Evolutionary conservation across 164 flowering plant genomes (phyloP).

Genomic region (Magnolia sinica): DNA sequence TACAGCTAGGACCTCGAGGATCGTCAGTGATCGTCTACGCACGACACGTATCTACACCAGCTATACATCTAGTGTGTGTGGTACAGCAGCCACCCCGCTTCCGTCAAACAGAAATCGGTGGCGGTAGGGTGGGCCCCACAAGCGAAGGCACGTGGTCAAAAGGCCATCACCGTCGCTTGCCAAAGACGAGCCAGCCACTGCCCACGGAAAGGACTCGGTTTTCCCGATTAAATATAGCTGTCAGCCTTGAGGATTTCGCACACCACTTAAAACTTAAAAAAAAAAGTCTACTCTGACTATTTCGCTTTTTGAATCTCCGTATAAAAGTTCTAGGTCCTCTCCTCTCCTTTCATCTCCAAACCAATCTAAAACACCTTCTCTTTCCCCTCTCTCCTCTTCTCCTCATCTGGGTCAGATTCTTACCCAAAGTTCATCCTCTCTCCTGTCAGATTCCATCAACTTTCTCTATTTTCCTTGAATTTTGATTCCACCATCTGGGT

Average conservation of each 20-base stretch:
- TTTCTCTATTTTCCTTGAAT: not conserved
- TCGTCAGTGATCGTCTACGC: too few relatives aligned
- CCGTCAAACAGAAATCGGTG: too few relatives aligned
- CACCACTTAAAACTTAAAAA: not conserved
- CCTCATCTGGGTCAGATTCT: not conserved
- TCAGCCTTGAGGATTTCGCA: slow-evolving; percentile 3
- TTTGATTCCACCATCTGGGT: slow-evolving; percentile 2
- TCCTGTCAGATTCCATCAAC: not conserved
- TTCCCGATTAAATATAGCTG: not conserved
- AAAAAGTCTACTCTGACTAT: not conserved
- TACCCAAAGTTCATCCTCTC: not conserved
- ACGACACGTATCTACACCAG: too few relatives aligned
- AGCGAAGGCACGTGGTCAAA: not conserved
- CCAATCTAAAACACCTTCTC: not conserved
- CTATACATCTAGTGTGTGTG: too few relatives aligned
- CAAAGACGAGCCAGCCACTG: not conserved
- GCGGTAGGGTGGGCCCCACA: too few relatives aligned
- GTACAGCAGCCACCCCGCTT: too few relatives aligned
- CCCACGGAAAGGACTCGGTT: not conserved
- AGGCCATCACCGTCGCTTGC: not conserved
- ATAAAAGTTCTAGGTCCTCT: not conserved
- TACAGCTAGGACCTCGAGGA: too few relatives aligned
- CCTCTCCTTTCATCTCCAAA: not conserved
- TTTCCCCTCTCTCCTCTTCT: not conserved
- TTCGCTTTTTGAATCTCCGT: not conserved